A percentile compares a stretch with the other conserved stretches of the same genome.
phyloP scores from a whole-genome alignment of 2,329 filamentous ascomycete genomes.

The Cercospora zeae-maydis region DNA sequence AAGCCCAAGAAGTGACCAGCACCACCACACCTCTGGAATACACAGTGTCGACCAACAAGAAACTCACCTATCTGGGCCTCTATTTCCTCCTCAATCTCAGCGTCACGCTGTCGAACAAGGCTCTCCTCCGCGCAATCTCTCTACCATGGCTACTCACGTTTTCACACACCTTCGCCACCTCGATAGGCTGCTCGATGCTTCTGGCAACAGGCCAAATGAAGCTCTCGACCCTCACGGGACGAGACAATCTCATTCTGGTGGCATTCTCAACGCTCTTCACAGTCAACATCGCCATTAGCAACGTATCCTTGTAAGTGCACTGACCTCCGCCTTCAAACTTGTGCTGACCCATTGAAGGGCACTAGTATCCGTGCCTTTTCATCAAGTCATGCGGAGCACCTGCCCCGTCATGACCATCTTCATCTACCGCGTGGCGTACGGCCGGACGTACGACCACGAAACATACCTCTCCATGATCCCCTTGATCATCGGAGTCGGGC shows the following conservation, averaged over 20 bases:
- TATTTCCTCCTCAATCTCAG: constrained; percentile 51
- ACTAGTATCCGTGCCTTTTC: constrained; percentile 60
- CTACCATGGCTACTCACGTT: constrained; percentile 61
- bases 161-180: constrained; percentile 56
- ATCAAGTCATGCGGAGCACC: constrained; percentile 62
- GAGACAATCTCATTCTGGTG: constrained; percentile 54
- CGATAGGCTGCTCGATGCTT: constrained; percentile 53
- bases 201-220: constrained; percentile 53
- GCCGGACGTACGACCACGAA: constrained; percentile 53
- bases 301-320: constrained; percentile 53
- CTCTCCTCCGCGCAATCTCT: constrained; percentile 52
- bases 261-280: constrained; percentile 61
- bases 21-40: constrained; percentile 26
- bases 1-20: constrained; percentile 7
- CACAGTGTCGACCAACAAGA: constrained; percentile 26
- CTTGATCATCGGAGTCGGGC: constrained; percentile 57
- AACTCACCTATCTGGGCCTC: constrained; percentile 27
- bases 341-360: constrained; percentile 13
- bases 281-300: constrained; percentile 62
- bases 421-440: constrained; percentile 57
- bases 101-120: constrained; percentile 59
- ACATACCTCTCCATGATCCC: constrained; percentile 60
- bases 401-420: constrained; percentile 60
- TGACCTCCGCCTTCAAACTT: not conserved
- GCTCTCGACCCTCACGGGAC: constrained; percentile 50